phyloP scores from a whole-genome alignment of 2,329 filamentous ascomycete genomes.

The Coleophoma crateriformis region DNA sequence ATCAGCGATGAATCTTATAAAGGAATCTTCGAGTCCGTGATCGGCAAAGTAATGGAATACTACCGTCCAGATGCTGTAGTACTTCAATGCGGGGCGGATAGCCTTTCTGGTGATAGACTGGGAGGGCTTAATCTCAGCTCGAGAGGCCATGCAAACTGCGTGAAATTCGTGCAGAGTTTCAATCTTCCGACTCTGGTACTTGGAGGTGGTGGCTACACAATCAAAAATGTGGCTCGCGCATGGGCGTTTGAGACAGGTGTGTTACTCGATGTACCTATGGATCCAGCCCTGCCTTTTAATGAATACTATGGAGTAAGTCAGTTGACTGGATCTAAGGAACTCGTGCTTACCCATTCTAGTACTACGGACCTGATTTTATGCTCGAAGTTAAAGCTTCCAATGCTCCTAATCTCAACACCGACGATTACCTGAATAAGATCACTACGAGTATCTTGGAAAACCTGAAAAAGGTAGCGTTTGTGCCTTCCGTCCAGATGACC shows the following conservation, averaged over 20 bases:
- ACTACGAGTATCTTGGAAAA: no score
- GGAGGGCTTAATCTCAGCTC: slow-evolving; percentile 98
- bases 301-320: slow-evolving; percentile 75
- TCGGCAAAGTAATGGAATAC: slow-evolving; percentile 77
- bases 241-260: slow-evolving; percentile 97
- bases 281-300: slow-evolving; percentile 80
- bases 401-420: no score
- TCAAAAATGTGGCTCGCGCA: slow-evolving; percentile 94
- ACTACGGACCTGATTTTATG: no score
- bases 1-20: slow-evolving; percentile 88
- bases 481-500: no score
- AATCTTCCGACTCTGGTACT: slow-evolving; percentile 83
- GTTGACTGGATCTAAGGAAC: no score
- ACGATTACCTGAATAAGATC: no score
- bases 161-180: slow-evolving; percentile 84
- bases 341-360: no score
- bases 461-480: no score
- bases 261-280: slow-evolving; percentile 79
- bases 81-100: slow-evolving; percentile 93
- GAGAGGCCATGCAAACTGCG: slow-evolving; percentile 89
- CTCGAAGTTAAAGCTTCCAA: no score
- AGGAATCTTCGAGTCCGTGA: slow-evolving; percentile 86
- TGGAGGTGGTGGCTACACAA: slow-evolving; percentile 93
- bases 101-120: slow-evolving; percentile 85
- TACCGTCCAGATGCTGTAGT: slow-evolving; percentile 91